Evolutionary conservation across 495 filamentous ascomycete genomes (phyloP), one percentile per base, ranked within the genome.

Genomic region (Halenospora varia): DNA sequence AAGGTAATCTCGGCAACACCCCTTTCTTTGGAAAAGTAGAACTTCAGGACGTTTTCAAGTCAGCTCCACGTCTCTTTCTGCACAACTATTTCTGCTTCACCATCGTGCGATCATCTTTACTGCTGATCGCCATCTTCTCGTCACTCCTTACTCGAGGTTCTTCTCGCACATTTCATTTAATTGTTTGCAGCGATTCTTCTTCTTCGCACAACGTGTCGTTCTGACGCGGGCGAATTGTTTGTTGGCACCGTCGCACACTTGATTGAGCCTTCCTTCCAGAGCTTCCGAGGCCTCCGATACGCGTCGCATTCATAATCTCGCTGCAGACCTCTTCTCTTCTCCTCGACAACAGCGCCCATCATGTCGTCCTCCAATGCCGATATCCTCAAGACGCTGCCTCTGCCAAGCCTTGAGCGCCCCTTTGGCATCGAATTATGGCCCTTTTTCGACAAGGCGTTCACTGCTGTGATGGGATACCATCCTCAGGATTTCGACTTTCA

Each of bases 341-440:
- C 20, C 46, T 51, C 9, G 18, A n/a, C 23, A 8, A 3, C 47
- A 49, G 10, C 47, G 47, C 47, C n/a, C 3, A 49, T 49, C 22
- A 69, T 66, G 57, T 60, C 59, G 62, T 59, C 73, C 25, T 57
- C 70, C 53, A 57, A 71, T 48, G 73, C 81, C 63, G 78, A 87
- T 57, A 69, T 86, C 54, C 74, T 88, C 59, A 81, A 88, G 63
- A 68, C 83, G 57, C 62, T 93, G 51, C 86, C 86, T 50, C 49
- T 85, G 53, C 93, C 93, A 24, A 89, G 89, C 35, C 77, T 97
- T 62, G 92, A 97, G 70, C 83, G 88, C 63, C 94, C 94, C 11
- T 97, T 98, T 69, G 94, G 92, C 68, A 77, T 97, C 58, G 76
- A 88, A 44, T 73, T 97, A 73, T 98, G 94, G 94, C 93, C 94